These are phyloP conservation scores for Rhytidhysteron rufulum DNA, from an alignment of 2,329 filamentous ascomycete genomes.

Conservation along the genomic window DNA sequence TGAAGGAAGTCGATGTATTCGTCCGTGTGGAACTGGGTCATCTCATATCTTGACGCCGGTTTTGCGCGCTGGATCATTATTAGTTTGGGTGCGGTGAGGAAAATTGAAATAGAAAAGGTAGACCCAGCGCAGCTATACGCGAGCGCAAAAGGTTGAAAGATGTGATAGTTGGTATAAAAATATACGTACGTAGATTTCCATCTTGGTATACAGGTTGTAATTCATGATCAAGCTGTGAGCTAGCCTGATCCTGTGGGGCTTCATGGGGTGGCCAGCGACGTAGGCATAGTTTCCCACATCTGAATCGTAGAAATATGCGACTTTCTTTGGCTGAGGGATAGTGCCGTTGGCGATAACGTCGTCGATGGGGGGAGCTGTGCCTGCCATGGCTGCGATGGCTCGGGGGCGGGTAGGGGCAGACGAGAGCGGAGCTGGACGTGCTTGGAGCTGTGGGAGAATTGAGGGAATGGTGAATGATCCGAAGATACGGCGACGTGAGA, in stretches of 20 bases:
- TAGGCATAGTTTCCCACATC: slow-evolving; percentile 99
- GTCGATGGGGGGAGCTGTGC: slow-evolving; percentile 8
- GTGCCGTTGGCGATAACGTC: slow-evolving; percentile 18
- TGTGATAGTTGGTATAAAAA: slow-evolving; percentile 1
- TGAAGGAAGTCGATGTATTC: slow-evolving; percentile 70
- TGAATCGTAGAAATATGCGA: slow-evolving; percentile 97
- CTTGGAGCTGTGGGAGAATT: slow-evolving; percentile 6
- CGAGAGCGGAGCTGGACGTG: neutral
- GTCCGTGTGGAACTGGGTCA: slow-evolving; percentile 71
- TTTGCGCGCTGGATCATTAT: slow-evolving; percentile 35
- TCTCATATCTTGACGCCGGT: slow-evolving; percentile 62
- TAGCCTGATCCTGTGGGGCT: slow-evolving; percentile 65
- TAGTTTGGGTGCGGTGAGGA: slow-evolving; percentile 7
- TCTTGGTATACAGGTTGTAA: slow-evolving; percentile 68
- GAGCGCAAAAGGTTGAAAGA: slow-evolving; percentile 1
- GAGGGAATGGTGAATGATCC: neutral
- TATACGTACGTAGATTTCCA: slow-evolving; percentile 63
- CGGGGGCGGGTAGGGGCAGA: neutral
- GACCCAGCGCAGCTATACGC: slow-evolving; percentile 1
- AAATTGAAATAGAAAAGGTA: neutral
- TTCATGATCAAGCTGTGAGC: slow-evolving; percentile 65
- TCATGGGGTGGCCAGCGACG: slow-evolving; percentile 68
- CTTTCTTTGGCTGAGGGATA: slow-evolving; percentile 59
- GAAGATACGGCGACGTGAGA: slow-evolving; percentile 2
- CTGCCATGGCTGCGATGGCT: slow-evolving; percentile 8